phyloP scores from a whole-genome alignment of 108 stramenopile species.

The Fragilaria crotonensis region DNA sequence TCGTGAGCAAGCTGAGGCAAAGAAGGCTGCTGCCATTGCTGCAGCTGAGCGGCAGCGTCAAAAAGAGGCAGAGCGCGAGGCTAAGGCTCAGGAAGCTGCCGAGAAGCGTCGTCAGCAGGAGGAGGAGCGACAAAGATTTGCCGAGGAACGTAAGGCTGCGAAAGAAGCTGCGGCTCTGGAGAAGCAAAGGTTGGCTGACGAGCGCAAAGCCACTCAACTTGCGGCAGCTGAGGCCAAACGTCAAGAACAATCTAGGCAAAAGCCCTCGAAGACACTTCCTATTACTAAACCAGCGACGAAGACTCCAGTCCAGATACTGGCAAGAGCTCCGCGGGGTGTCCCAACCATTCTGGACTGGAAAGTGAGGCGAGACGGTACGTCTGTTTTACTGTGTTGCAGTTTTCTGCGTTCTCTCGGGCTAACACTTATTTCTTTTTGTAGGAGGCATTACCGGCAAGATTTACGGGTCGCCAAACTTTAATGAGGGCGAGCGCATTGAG shows the following conservation, averaged over 20 bases:
- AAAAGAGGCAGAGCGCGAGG: not conserved
- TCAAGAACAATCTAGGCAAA: too few species aligned
- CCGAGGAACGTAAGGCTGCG: too few species aligned
- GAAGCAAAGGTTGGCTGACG: slow-evolving; percentile 1
- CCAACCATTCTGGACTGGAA: slow-evolving; percentile 65
- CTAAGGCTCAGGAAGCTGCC: not conserved
- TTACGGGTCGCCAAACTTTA: slow-evolving; percentile 59
- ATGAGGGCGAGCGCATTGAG: slow-evolving; percentile 57
- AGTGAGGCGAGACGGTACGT: slow-evolving; percentile 50
- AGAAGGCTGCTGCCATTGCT: not conserved
- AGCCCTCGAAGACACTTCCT: not conserved
- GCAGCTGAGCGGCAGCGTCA: not conserved
- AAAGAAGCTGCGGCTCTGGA: slow-evolving; percentile 1
- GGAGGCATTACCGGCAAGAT: slow-evolving; percentile 57
- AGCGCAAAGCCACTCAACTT: slow-evolving; percentile 16
- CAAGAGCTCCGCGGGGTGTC: slow-evolving; percentile 46
- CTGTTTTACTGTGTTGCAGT: not conserved
- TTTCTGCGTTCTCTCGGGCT: not conserved
- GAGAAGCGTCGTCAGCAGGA: not conserved
- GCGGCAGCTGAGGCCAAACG: slow-evolving; percentile 13
- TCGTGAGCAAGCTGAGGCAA: too few species aligned
- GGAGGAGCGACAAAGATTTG: not conserved
- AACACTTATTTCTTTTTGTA: slow-evolving; percentile 4
- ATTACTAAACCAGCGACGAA: slow-evolving; percentile 1
- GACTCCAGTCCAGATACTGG: too few species aligned